phyloP scores from a whole-genome alignment of 306 rosid species.

The Spatholobus suberectus region DNA sequence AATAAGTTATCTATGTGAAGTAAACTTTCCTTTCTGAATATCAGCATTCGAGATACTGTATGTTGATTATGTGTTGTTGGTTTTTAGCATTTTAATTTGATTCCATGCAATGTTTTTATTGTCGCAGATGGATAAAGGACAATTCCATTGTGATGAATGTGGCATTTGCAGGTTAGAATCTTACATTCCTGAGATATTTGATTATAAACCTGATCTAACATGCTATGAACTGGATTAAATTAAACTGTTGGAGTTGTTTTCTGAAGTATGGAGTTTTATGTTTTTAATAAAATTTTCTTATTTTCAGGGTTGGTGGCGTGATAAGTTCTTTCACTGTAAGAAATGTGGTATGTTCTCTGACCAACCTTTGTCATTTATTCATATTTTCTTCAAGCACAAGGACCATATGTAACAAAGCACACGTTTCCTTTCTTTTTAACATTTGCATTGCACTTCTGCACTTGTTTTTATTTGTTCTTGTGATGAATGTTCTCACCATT shows the following conservation, averaged over 20 bases:
- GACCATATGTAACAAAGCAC: background rate
- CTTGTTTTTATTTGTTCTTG: conserved; percentile 1
- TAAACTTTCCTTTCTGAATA: background rate
- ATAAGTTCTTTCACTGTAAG: conserved; percentile 71
- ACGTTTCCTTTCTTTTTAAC: background rate
- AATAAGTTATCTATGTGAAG: background rate
- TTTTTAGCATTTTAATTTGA: conserved; percentile 14
- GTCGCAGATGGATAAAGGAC: conserved; percentile 63
- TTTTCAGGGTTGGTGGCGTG: conserved; percentile 67
- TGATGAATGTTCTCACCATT: background rate
- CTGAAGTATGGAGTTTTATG: conserved; percentile 15
- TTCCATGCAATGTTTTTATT: conserved; percentile 7
- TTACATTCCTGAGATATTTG: background rate
- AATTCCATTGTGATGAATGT: conserved; percentile 78
- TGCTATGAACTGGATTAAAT: conserved; percentile 10
- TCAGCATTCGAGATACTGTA: conserved; percentile 3
- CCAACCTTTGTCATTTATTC: background rate
- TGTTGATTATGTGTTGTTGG: background rate
- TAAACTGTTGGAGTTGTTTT: background rate
- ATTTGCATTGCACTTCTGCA: background rate
- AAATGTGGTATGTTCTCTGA: conserved; percentile 62
- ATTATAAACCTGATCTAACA: background rate
- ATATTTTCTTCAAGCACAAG: background rate
- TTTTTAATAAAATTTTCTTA: conserved; percentile 13
- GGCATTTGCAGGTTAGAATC: conserved; percentile 76